Base-by-base conservation (phyloP, 2,329 filamentous ascomycete species). In the Hypoxylon sp. region DNA sequence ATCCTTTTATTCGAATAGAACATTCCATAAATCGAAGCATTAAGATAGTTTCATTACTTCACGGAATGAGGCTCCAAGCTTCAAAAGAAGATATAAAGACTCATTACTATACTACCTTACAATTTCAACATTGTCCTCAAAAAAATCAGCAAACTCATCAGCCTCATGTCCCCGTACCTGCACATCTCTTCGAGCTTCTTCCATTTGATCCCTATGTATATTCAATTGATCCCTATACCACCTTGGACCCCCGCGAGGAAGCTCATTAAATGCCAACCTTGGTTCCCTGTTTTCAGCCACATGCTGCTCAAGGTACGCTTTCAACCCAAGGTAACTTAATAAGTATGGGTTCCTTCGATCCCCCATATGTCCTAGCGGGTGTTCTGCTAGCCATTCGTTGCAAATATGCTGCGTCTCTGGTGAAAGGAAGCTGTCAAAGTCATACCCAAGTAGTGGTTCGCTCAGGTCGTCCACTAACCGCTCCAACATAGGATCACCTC, bases 221-320 rank as follows among this genome's bases (percentile, higher is more conserved):
- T 51, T 51, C 34, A 51, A 51, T 51, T 51, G 19, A 32, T 32
- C n/a, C 28, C 19, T 17, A 51, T 51, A 51, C 28, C 17, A 51
- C 10, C 10, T 51, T 19, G 21, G 10, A 17, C 28, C 17, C 17
- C 19, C 21, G 13, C 19, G 17, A 30, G 10, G 14, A 17, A 51
- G 19, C n/a, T 51, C 34, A 34, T 51, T 51, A 14, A 45, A 14
- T 45, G 17, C 7, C 21, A 45, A 45, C 32, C 32, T 36, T 36
- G 4, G 10, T 36, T 48, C 25, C 25, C 28, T 23, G 28, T 48
- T 51, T n/a, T 51, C 10, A 34, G 10, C 7, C 10, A 34, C 10
- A 51, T 51, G 34, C 19, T 34, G 10, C 10, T 32, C 34, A 51
- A 51, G 19, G 11, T 51, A 51, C 21, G 5, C 17, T 30, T 34